Percentiles rank a stretch among this genome's conserved stretches.
These are phyloP conservation scores for Verticillium nubilum DNA, from an alignment of 2,329 filamentous ascomycete genomes.

Conservation along the genomic window DNA sequence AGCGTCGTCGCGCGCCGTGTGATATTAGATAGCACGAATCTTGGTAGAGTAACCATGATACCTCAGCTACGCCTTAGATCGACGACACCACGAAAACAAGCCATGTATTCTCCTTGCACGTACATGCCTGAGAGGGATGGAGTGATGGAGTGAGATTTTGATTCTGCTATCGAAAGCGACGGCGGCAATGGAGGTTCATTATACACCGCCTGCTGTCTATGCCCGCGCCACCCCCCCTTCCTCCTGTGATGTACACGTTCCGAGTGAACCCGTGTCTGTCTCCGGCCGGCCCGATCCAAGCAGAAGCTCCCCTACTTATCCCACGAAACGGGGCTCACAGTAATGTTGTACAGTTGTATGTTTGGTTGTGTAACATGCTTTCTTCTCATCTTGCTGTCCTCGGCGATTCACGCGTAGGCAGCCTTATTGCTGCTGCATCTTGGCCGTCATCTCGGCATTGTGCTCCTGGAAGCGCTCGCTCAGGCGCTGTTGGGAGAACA, in stretches of 20 bases:
- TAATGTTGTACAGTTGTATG: constrained; percentile 9
- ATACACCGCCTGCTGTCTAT: background rate
- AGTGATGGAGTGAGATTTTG: background rate
- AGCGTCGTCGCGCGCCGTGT: background rate
- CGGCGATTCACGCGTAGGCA: background rate
- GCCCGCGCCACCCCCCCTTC: background rate
- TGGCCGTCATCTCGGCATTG: constrained; percentile 53
- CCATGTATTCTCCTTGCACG: background rate
- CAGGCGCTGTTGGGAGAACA: constrained; percentile 85
- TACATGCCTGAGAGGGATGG: background rate
- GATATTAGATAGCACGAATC: background rate
- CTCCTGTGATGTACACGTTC: background rate
- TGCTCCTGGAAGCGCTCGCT: constrained; percentile 82
- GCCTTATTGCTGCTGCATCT: constrained; percentile 41
- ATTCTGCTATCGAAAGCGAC: background rate
- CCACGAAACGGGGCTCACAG: background rate
- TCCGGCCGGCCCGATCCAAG: background rate
- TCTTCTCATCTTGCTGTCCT: constrained; percentile 1
- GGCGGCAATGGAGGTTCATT: background rate
- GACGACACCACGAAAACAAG: background rate
- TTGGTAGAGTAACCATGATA: background rate
- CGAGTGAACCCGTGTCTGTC: background rate
- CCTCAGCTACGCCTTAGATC: background rate
- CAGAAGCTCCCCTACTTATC: background rate
- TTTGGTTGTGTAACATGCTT: background rate